These are phyloP conservation scores for Populus pruinosa DNA, from an alignment of 345 rosid species.

Conservation along the genomic window DNA sequence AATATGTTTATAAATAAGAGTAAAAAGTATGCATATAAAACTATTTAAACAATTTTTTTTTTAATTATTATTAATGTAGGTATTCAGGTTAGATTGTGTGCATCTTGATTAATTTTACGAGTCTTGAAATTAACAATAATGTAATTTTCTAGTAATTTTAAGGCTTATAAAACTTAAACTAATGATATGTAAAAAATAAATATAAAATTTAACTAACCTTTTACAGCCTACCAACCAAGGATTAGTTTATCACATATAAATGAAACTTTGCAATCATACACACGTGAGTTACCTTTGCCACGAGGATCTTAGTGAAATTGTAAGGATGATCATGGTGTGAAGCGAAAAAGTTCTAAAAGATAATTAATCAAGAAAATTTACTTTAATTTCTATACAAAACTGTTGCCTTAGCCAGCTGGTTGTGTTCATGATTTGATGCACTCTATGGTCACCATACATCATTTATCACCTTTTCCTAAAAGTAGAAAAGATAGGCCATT, in stretches of 20 bases:
- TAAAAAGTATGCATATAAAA: not conserved
- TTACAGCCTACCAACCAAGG: too few species aligned
- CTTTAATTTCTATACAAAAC: too few species aligned
- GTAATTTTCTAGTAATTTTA: too few species aligned
- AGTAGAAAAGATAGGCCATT: constrained; percentile 1
- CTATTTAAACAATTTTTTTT: not conserved
- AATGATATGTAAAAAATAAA: too few species aligned
- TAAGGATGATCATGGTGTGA: not conserved
- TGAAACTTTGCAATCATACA: not conserved
- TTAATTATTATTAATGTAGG: too few species aligned
- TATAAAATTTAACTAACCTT: too few species aligned
- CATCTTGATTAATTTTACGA: accelerated
- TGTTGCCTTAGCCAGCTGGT: not conserved
- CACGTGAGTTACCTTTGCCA: not conserved
- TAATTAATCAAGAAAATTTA: not conserved
- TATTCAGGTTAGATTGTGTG: too few species aligned
- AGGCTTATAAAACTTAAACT: too few species aligned
- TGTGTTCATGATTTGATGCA: not conserved
- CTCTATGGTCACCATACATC: not conserved
- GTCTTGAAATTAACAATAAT: too few species aligned
- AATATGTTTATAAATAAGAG: too few species aligned
- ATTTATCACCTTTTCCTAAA: not conserved
- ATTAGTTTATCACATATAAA: not conserved
- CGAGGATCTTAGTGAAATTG: not conserved
- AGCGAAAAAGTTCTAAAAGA: not conserved